Evolutionary conservation across 441 rosid species (phyloP).

Genomic region (Gossypium aridum): DNA sequence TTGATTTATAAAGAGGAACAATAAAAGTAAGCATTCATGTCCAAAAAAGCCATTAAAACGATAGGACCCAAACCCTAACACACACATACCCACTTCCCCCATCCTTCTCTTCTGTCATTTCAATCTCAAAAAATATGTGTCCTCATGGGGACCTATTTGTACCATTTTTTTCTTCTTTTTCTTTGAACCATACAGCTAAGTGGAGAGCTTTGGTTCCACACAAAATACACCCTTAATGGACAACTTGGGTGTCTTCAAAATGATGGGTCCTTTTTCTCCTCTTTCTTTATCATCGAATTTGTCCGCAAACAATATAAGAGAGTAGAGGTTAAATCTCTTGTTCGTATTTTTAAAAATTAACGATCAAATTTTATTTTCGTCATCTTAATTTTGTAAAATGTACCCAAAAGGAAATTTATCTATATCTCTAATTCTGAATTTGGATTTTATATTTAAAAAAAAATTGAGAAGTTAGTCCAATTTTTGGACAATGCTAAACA

Average conservation of each 20-base stretch:
- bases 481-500: no score
- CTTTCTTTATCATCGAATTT: background rate
- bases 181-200: conserved; percentile 17
- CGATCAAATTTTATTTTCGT: no score
- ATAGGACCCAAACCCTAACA: conserved; percentile 7
- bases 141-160: conserved; percentile 15
- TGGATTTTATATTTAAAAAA: no score
- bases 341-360: no score
- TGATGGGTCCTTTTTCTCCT: background rate
- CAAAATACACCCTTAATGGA: background rate
- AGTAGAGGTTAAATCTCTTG: no score
- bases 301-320: no score
- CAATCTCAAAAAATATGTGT: background rate
- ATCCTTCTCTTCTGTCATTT: background rate
- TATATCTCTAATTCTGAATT: no score
- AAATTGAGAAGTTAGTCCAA: no score
- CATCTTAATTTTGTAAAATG: no score
- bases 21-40: conserved; percentile 25
- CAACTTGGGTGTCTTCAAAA: background rate
- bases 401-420: no score
- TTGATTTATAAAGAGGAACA: conserved; percentile 9
- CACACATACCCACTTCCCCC: background rate
- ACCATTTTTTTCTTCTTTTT: conserved; percentile 9
- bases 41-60: conserved; percentile 7
- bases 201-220: conserved; percentile 25